Evolutionary conservation across 2,329 filamentous ascomycete genomes (phyloP).

Genomic region (Lasiodiplodia sp.): DNA sequence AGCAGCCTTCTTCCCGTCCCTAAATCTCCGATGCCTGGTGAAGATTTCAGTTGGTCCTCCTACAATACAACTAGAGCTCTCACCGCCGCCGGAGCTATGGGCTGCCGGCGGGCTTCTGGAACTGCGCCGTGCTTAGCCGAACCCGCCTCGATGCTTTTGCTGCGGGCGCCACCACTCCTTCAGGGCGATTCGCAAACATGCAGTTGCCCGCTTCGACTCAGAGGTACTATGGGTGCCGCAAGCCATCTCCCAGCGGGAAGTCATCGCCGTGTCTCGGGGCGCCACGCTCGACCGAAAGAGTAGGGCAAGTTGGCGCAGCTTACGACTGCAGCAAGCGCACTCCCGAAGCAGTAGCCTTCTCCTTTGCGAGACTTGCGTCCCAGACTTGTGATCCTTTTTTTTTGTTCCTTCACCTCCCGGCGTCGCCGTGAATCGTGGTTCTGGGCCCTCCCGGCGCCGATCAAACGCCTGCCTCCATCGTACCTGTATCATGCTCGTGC

Average conservation of each 20-base stretch:
- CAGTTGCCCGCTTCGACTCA: not conserved
- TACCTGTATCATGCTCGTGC: not conserved
- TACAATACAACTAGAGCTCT: not conserved
- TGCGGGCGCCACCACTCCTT: conserved; percentile 6
- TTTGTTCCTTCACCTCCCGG: not conserved
- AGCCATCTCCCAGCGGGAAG: not conserved
- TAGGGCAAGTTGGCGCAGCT: not conserved
- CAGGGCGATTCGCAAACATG: not conserved
- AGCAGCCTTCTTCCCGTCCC: conserved; percentile 1
- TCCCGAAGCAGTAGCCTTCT: not conserved
- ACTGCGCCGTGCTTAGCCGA: not conserved
- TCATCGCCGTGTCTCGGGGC: not conserved
- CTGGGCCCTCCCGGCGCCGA: not conserved
- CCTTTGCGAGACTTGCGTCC: not conserved
- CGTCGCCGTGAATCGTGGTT: not conserved
- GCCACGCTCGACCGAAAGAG: not conserved
- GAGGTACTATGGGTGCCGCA: not conserved
- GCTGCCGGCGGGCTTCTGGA: not conserved
- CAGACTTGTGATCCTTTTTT: not conserved
- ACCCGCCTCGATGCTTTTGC: not conserved
- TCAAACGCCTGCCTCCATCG: conserved; percentile 11
- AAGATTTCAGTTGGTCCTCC: not conserved
- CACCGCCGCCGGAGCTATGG: not conserved
- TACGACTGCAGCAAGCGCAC: not conserved
- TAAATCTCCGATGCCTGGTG: not conserved